phyloP scores from a whole-genome alignment of 2,329 filamentous ascomycete genomes.

The Aspergillus sp. region DNA sequence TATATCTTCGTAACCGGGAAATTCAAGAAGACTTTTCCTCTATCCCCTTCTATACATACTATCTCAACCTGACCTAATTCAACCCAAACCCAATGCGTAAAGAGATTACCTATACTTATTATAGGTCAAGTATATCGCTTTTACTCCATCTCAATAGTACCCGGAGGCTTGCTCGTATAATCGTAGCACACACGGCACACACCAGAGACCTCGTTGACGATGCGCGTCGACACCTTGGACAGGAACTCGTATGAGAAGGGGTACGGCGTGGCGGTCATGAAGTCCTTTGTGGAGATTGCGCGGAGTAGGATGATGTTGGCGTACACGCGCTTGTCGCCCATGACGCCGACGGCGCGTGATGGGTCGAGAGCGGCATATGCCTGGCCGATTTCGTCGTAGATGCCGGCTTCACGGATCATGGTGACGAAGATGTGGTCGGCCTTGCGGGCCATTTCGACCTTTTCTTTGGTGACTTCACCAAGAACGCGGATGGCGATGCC shows the following conservation, averaged over 20 bases:
- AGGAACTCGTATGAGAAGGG: slow-evolving; percentile 66
- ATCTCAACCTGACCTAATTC: too few relatives aligned
- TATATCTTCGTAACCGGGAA: neutral
- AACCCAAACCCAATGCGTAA: too few relatives aligned
- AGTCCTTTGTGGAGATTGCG: slow-evolving; percentile 64
- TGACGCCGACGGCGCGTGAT: slow-evolving; percentile 58
- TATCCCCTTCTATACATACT: neutral
- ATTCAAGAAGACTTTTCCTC: neutral
- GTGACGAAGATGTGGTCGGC: slow-evolving; percentile 49
- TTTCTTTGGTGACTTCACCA: slow-evolving; percentile 78
- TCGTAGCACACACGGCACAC: slow-evolving; percentile 27
- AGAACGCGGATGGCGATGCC: slow-evolving; percentile 77
- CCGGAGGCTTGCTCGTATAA: slow-evolving; percentile 66
- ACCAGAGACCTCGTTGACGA: slow-evolving; percentile 74
- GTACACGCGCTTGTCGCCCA: slow-evolving; percentile 67
- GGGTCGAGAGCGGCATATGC: slow-evolving; percentile 69
- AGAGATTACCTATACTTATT: neutral
- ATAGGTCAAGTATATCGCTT: too few relatives aligned
- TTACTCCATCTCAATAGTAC: slow-evolving; percentile 74
- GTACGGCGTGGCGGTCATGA: slow-evolving; percentile 74
- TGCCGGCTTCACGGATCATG: slow-evolving; percentile 45
- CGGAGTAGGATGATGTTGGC: slow-evolving; percentile 62
- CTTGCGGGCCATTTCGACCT: slow-evolving; percentile 68
- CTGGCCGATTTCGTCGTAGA: slow-evolving; percentile 62
- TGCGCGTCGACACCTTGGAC: slow-evolving; percentile 63